A percentile compares a stretch with the other conserved stretches of the same genome.
Conservation (phyloP, 345 rosid genomes). For the Melaleuca alternifolia region DNA sequence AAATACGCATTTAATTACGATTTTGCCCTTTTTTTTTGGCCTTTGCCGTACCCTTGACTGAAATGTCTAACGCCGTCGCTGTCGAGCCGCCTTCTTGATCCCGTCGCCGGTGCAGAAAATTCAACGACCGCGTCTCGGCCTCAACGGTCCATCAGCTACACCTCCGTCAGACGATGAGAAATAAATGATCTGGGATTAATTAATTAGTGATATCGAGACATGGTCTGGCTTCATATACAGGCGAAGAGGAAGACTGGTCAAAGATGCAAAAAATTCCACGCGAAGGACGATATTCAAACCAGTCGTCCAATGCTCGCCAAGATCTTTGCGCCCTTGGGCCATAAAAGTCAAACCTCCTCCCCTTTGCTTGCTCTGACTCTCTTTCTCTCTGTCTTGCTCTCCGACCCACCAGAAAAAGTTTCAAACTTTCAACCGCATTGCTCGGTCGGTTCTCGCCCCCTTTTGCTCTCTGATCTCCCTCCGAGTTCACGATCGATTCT, state of each 20-base stretch:
- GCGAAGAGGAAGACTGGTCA: neutral
- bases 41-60: neutral
- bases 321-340: neutral
- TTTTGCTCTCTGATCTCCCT: neutral
- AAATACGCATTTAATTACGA: neutral
- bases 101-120: neutral
- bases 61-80: neutral
- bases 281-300: neutral
- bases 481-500: neutral
- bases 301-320: neutral
- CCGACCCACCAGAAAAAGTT: neutral
- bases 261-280: neutral
- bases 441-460: neutral
- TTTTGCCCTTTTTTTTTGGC: neutral
- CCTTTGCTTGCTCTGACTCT: neutral
- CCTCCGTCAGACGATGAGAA: neutral
- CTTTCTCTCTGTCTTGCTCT: neutral
- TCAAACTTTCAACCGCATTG: neutral
- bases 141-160: neutral
- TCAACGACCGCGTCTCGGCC: neutral
- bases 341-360: neutral
- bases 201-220: neutral
- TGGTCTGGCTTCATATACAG: neutral
- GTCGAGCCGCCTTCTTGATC: neutral
- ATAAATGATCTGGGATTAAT: neutral